Base-by-base conservation (phyloP, 1,284 basidiomycete species). In the Boletus smithii region DNA sequence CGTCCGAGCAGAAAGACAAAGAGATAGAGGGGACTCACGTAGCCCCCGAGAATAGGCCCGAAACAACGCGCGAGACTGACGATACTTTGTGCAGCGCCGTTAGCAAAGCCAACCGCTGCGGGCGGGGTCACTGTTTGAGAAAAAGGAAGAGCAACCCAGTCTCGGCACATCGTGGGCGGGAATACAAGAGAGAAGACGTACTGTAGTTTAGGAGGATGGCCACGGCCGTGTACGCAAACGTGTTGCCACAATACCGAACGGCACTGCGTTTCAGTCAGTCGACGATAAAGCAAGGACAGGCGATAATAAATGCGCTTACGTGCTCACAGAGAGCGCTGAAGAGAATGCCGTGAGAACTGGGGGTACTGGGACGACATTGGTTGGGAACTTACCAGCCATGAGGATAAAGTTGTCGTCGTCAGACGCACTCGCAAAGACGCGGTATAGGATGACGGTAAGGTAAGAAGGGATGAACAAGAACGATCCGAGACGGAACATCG, bases 401-500 rank as follows among this genome's bases (percentile, higher is more conserved):
- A 91, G 71, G 46, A 88, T 52, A 41, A 83, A 64, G 58, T 84
- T 88, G 8, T 80, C 81, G 51, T 81, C 79, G 49, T 79, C 77
- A 8, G 70, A 65, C 9, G 74, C 65, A 57, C 77, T 82, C 32
- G 84, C 84, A 47, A 91, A 79, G 17, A 71, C 65, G 16, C 86
- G 81, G 61, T 86, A 89, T 33, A 87, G 68, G 13, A 79, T 74
- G 26, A 90, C 86, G 4, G 79, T 80, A 31, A 90, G 72, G 63
- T 91, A 91, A 13, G 85, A 77, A 10, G 88, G 88, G 50, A 91
- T 85, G 66, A 87, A 91, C 26, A 90, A 70, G 22, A 85, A 61
- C 5, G 84, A 84, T 44, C 88, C 88, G 23, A 91, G 71, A 43
- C 88, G 81, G 73, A 89, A 90, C 88, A 91, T 91, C 5, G 87